Evolutionary conservation across 2,329 filamentous ascomycete genomes (phyloP).

Genomic region (Geosmithia morbida): DNA sequence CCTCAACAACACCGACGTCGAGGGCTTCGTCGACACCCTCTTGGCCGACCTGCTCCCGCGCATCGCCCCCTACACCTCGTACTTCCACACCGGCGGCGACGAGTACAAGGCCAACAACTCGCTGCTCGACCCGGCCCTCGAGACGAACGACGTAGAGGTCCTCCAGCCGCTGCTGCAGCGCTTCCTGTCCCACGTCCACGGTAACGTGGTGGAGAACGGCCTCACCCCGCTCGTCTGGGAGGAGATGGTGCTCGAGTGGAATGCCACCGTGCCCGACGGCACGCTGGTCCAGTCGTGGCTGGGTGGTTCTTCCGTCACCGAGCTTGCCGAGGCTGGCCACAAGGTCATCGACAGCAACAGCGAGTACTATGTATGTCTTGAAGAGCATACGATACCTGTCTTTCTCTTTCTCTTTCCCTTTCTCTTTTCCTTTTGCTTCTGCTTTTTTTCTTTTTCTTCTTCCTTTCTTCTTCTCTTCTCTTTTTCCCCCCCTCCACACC

Average conservation of each 20-base stretch:
- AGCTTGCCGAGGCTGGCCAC: constrained; percentile 47
- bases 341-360: constrained; percentile 64
- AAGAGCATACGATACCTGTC: too few relatives aligned
- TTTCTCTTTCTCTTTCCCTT: too few relatives aligned
- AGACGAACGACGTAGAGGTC: constrained; percentile 47
- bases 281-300: constrained; percentile 72
- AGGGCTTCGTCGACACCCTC: constrained; percentile 56
- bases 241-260: constrained; percentile 70
- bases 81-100: constrained; percentile 82
- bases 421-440: too few relatives aligned
- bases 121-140: constrained; percentile 56
- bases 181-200: constrained; percentile 59
- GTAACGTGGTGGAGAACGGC: constrained; percentile 45
- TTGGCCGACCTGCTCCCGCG: constrained; percentile 67
- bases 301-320: constrained; percentile 44
- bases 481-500: too few relatives aligned
- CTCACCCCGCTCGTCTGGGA: constrained; percentile 75
- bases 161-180: constrained; percentile 64
- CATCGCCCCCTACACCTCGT: constrained; percentile 49
- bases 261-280: constrained; percentile 55
- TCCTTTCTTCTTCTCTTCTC: too few relatives aligned
- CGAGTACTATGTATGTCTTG: constrained; percentile 60
- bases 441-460: too few relatives aligned
- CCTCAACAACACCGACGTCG: constrained; percentile 58
- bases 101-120: constrained; percentile 62